These are phyloP conservation scores for Ceratonia siliqua DNA, from an alignment of 306 rosid species.

Conservation along the genomic window DNA sequence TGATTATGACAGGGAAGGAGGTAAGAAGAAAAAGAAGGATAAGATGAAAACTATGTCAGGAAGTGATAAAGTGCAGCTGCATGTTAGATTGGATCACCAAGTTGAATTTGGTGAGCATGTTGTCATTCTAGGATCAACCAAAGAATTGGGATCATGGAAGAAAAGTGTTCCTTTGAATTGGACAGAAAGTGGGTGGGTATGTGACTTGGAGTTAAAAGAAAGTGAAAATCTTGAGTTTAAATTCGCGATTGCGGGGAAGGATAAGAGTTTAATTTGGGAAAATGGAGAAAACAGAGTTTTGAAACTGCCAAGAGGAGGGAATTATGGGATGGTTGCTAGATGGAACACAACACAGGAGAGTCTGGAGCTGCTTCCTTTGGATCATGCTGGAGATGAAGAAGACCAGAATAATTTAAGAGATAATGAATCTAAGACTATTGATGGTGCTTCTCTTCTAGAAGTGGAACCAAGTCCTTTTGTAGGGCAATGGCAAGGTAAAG, in stretches of 20 bases:
- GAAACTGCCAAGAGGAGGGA: slow-evolving; percentile 59
- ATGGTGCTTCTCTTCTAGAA: slow-evolving; percentile 36
- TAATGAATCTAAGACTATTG: slow-evolving; percentile 34
- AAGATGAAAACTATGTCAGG: slow-evolving; percentile 33
- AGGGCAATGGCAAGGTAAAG: slow-evolving; percentile 88
- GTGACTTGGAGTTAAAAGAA: slow-evolving; percentile 53
- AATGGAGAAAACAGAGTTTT: slow-evolving; percentile 65
- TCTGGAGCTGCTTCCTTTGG: slow-evolving; percentile 51
- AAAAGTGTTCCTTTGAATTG: slow-evolving; percentile 60
- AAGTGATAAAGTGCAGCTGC: slow-evolving; percentile 49
- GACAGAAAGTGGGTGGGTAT: slow-evolving; percentile 84
- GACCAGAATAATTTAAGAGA: slow-evolving; percentile 22
- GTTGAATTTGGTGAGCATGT: slow-evolving; percentile 82
- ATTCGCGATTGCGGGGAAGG: slow-evolving; percentile 50
- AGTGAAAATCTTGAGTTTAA: slow-evolving; percentile 58
- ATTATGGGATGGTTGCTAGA: slow-evolving; percentile 53
- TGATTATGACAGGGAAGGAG: slow-evolving; percentile 48
- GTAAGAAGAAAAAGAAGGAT: slow-evolving; percentile 23
- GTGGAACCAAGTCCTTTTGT: slow-evolving; percentile 80
- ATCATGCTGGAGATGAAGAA: slow-evolving; percentile 22
- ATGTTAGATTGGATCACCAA: slow-evolving; percentile 70
- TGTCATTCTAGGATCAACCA: slow-evolving; percentile 67
- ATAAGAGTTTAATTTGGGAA: slow-evolving; percentile 68
- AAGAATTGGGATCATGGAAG: slow-evolving; percentile 86
- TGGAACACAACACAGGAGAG: slow-evolving; percentile 62